Evolutionary conservation across 495 filamentous ascomycete genomes (phyloP).

Genomic region (Jackrogersella multiformis): DNA sequence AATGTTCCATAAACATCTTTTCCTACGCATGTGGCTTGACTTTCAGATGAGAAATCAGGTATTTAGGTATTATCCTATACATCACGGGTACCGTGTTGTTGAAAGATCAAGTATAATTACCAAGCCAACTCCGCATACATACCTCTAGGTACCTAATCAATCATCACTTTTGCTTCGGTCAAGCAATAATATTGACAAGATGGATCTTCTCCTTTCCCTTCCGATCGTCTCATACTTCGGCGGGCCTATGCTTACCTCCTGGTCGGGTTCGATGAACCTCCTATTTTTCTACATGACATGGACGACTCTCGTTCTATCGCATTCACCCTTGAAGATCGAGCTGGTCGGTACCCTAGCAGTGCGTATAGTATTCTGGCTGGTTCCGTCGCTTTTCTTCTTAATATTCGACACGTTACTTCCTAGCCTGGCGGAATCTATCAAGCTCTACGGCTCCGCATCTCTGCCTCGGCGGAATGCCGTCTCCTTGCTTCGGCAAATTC

Average conservation of each 20-base stretch:
- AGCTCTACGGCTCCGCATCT: constrained; percentile 70
- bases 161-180: neutral
- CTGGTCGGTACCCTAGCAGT: constrained; percentile 71
- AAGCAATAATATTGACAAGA: constrained; percentile 37
- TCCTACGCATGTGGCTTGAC: neutral
- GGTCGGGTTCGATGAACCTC: constrained; percentile 82
- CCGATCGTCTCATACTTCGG: constrained; percentile 75
- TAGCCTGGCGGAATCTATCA: constrained; percentile 70
- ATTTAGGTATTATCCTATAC: neutral
- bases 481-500: constrained; percentile 52
- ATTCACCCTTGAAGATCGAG: constrained; percentile 79
- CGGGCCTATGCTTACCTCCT: constrained; percentile 62
- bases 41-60: constrained; percentile 5
- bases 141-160: too few relatives aligned
- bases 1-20: neutral
- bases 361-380: constrained; percentile 75
- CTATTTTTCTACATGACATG: constrained; percentile 93
- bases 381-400: constrained; percentile 78
- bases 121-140: neutral
- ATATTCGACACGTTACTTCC: constrained; percentile 76
- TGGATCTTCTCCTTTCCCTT: constrained; percentile 74
- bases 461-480: constrained; percentile 66
- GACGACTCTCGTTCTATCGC: constrained; percentile 81
- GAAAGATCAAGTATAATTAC: constrained; percentile 4
- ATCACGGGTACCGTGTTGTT: too few relatives aligned